phyloP scores from a whole-genome alignment of 2,329 filamentous ascomycete species.

The Emericellopsis atlantica region DNA sequence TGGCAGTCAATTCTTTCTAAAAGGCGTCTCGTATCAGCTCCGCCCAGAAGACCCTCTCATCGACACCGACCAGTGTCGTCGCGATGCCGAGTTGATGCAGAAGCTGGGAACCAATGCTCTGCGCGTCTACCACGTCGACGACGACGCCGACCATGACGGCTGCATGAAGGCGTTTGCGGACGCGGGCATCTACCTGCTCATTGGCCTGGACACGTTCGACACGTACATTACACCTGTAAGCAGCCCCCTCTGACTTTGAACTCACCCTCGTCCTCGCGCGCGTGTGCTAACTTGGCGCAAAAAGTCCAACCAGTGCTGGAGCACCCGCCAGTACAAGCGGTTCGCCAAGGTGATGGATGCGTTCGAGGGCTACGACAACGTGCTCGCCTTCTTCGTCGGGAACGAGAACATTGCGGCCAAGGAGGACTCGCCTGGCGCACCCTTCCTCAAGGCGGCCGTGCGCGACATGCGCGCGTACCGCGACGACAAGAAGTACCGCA shows the following conservation, averaged over 20 bases:
- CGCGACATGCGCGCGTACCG: constrained; percentile 77
- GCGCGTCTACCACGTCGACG: constrained; percentile 79
- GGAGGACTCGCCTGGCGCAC: constrained; percentile 51
- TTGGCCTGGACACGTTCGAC: constrained; percentile 68
- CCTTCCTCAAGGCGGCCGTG: constrained; percentile 71
- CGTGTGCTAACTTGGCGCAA: constrained; percentile 4
- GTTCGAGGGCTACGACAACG: constrained; percentile 67
- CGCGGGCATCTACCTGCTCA: constrained; percentile 70
- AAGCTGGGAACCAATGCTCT: constrained; percentile 72
- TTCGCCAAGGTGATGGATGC: constrained; percentile 65
- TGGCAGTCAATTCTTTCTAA: constrained; percentile 74
- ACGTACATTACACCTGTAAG: constrained; percentile 54
- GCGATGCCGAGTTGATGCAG: constrained; percentile 67
- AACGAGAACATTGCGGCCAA: constrained; percentile 69
- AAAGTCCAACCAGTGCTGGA: constrained; percentile 56
- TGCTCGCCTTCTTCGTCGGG: constrained; percentile 74
- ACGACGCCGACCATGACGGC: constrained; percentile 54
- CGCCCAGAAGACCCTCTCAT: constrained; percentile 59
- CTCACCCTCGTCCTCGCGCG: background rate
- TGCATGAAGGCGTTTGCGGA: constrained; percentile 75
- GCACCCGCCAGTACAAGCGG: constrained; percentile 52
- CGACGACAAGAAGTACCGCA: constrained; percentile 60
- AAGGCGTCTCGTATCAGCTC: constrained; percentile 65
- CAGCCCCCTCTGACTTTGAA: constrained; percentile 1
- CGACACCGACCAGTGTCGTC: constrained; percentile 61